Base-by-base conservation (phyloP, 2,329 filamentous ascomycete genomes). In the Trichoderma atrobrunneum region DNA sequence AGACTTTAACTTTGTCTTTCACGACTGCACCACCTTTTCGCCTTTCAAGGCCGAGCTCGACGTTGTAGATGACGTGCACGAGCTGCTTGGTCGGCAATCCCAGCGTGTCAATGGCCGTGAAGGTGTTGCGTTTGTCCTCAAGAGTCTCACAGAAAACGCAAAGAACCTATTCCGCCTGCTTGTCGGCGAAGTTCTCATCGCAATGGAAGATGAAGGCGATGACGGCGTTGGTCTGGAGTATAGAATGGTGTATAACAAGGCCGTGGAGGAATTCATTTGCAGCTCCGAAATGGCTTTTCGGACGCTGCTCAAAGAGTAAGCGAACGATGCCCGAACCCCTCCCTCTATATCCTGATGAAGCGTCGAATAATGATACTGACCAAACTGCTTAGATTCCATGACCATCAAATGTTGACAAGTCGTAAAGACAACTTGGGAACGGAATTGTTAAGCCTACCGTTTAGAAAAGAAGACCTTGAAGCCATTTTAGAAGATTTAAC, bases 361-460 rank as follows among this genome's bases (percentile, higher is more conserved):
- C 14, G 2, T 21, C 12, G 5, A 12, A 18, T 21, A 26, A 28
- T 14, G 1, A 3, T 51, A 21, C 57, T 70, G 8, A 70, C 57
- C n/a, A 18, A 21, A 12, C 14, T 5, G 30, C 16, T 75, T 56
- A 92, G 90, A 81, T 96, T 99, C 81, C 94, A 98, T 79, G 96
- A 99, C 78, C 96, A 99, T 84, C 94, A 98, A 79, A 98, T 99
- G 90, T 92, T 99, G 74, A 93, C 93, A 70, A 97, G 93, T 74
- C 89, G 91, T 74, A 95, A 95, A 79, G 95, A 99, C 80, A 88
- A 89, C 0, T 85, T 95, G 71, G 96, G 96, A 3, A 95, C 92
- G 3, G 96, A 98, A 80, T 84, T 96, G 67, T 82, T 99, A 61
- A 92, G 93, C 75, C 89, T 97, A 16, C 96, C 96, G 0, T 94